phyloP scores from a whole-genome alignment of 1,284 basidiomycete genomes.

The Marasmius sp. region DNA sequence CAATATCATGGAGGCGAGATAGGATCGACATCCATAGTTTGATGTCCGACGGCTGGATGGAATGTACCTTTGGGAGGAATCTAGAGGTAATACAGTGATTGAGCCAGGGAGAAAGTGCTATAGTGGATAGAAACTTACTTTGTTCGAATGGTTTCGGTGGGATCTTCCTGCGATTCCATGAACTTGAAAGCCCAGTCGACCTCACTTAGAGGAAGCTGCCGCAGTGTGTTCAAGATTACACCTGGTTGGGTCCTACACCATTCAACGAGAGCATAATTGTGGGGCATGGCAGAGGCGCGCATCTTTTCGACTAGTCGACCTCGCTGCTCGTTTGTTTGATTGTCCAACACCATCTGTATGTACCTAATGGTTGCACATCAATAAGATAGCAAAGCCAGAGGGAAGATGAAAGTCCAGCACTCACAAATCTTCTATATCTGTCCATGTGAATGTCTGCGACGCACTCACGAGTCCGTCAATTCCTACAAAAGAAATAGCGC shows the following conservation, averaged over 20 bases:
- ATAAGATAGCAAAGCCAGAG: neutral
- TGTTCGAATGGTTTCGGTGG: neutral
- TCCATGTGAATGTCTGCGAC: constrained; percentile 13
- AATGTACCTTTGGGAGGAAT: constrained; percentile 11
- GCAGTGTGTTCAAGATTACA: neutral
- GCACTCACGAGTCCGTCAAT: constrained; percentile 6
- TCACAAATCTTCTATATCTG: constrained; percentile 6
- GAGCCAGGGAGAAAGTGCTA: neutral
- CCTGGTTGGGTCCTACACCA: neutral
- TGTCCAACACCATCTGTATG: neutral
- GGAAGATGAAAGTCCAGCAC: neutral
- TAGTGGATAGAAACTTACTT: neutral
- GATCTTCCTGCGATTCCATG: neutral
- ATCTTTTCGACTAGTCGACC: neutral
- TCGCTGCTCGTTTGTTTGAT: neutral
- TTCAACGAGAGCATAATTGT: neutral
- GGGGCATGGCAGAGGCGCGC: neutral
- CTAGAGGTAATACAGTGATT: neutral
- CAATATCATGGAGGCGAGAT: neutral
- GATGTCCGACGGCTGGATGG: constrained; percentile 13
- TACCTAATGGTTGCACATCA: neutral
- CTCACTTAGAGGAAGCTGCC: neutral
- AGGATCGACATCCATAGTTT: constrained; percentile 1
- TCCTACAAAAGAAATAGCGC: constrained; percentile 9
- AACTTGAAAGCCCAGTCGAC: neutral